Percentiles rank a stretch among this genome's conserved stretches.
These are phyloP conservation scores for Nothophaeocryptopus gaeumannii DNA, from an alignment of 2,329 filamentous ascomycete genomes.

Conservation along the genomic window DNA sequence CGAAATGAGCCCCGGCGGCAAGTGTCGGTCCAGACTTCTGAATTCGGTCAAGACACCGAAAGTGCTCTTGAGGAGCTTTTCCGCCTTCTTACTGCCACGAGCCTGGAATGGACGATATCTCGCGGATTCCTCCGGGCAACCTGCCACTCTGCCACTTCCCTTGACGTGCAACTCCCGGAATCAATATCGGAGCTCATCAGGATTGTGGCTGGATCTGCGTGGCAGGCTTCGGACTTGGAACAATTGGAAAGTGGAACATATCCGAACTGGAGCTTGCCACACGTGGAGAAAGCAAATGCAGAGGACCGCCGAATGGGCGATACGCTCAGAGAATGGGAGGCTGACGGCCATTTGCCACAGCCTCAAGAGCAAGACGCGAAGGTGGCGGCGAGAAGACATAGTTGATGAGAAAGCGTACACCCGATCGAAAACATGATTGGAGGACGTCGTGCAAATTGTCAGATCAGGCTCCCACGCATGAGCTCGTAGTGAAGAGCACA, in stretches of 20 bases:
- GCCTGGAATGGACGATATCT: slow-evolving; percentile 5
- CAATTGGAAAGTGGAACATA: not conserved
- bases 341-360: no score
- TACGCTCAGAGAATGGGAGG: slow-evolving; percentile 6
- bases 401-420: no score
- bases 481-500: no score
- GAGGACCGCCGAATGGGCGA: slow-evolving; percentile 7
- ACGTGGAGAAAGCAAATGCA: not conserved
- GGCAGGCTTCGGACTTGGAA: slow-evolving; percentile 5
- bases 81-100: slow-evolving; percentile 5
- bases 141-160: slow-evolving; percentile 1
- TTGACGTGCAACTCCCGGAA: not conserved
- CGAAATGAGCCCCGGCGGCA: not conserved
- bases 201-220: slow-evolving; percentile 1
- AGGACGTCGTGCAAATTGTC: no score
- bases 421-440: no score
- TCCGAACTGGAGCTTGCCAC: slow-evolving; percentile 10
- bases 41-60: slow-evolving; percentile 3
- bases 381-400: no score
- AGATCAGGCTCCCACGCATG: no score
- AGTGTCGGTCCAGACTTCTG: not conserved
- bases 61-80: slow-evolving; percentile 9
- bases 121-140: slow-evolving; percentile 1
- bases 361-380: no score
- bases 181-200: not conserved